phyloP scores from a whole-genome alignment of 306 rosid species.

The Quillaja saponaria region DNA sequence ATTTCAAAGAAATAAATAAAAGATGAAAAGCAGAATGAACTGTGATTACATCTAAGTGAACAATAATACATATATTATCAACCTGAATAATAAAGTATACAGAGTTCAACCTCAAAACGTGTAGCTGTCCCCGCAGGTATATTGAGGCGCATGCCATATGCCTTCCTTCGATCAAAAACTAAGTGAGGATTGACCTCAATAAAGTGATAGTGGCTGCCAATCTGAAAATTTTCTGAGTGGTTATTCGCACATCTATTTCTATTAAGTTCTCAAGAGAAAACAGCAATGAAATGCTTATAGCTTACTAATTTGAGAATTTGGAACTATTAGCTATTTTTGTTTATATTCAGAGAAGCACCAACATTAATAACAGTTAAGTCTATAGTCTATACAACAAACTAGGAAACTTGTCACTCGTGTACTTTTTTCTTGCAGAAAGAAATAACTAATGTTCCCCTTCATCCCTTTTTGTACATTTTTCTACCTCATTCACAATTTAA shows the following conservation, averaged over 20 bases:
- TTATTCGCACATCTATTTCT: constrained; percentile 14
- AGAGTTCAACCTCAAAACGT: constrained; percentile 79
- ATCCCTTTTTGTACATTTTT: too few relatives aligned
- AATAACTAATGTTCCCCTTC: too few relatives aligned
- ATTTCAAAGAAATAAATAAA: too few relatives aligned
- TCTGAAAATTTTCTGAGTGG: constrained; percentile 51
- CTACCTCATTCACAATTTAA: too few relatives aligned
- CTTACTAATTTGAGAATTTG: constrained; percentile 19
- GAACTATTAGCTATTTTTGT: not conserved
- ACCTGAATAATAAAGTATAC: too few relatives aligned
- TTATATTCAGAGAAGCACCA: constrained; percentile 24
- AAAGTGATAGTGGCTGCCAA: constrained; percentile 98
- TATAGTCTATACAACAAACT: constrained; percentile 4
- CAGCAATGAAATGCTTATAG: not conserved
- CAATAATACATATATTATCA: too few relatives aligned
- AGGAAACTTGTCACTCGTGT: constrained; percentile 15
- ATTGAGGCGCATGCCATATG: constrained; percentile 86
- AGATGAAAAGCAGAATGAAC: too few relatives aligned
- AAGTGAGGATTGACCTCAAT: constrained; percentile 78
- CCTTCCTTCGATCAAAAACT: constrained; percentile 75
- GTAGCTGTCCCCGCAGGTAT: constrained; percentile 84
- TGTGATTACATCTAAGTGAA: too few relatives aligned
- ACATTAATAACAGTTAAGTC: not conserved
- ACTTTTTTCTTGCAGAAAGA: not conserved
- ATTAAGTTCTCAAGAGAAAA: constrained; percentile 20